A percentile compares a stretch with the other conserved stretches of the same genome.
Evolutionary conservation across 257 asterid genomes (phyloP).

Genomic region (Ehretia macrophylla): DNA sequence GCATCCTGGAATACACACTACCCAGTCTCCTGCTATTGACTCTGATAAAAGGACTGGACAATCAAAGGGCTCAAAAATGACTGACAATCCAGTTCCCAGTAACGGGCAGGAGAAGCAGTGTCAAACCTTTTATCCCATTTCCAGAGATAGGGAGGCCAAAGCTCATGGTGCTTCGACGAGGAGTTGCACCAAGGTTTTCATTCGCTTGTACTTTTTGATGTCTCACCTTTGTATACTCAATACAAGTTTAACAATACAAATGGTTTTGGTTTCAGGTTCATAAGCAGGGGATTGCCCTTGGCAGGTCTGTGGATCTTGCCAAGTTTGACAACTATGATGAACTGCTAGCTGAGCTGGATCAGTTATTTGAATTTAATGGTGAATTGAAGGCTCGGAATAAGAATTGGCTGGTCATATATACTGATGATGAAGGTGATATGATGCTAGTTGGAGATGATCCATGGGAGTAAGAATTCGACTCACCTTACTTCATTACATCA

Average conservation of each 20-base stretch:
- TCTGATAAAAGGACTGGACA: constrained; percentile 50
- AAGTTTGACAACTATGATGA: constrained; percentile 71
- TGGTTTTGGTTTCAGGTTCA: constrained; percentile 58
- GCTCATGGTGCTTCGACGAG: constrained; percentile 57
- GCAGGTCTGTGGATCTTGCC: constrained; percentile 95
- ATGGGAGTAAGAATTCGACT: constrained; percentile 69
- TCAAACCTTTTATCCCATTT: constrained; percentile 29
- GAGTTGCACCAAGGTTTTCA: constrained; percentile 91
- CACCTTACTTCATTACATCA: background rate
- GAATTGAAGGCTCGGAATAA: constrained; percentile 61
- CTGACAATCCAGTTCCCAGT: constrained; percentile 37
- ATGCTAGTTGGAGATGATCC: constrained; percentile 99
- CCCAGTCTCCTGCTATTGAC: constrained; percentile 26
- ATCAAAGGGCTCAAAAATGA: constrained; percentile 50
- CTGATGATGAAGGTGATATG: constrained; percentile 98
- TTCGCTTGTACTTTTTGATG: background rate
- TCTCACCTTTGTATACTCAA: background rate
- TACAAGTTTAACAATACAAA: background rate
- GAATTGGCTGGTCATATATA: constrained; percentile 88
- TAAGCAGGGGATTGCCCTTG: constrained; percentile 91
- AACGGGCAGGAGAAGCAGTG: constrained; percentile 53
- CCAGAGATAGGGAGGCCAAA: constrained; percentile 57
- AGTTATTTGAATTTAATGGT: constrained; percentile 76
- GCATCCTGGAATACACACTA: constrained; percentile 28
- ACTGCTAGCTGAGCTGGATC: constrained; percentile 70